Percentiles rank a stretch among this genome's conserved stretches.
These are phyloP conservation scores for Aspergillus ibericus DNA, from an alignment of 2,329 filamentous ascomycete species.

Conservation along the genomic window DNA sequence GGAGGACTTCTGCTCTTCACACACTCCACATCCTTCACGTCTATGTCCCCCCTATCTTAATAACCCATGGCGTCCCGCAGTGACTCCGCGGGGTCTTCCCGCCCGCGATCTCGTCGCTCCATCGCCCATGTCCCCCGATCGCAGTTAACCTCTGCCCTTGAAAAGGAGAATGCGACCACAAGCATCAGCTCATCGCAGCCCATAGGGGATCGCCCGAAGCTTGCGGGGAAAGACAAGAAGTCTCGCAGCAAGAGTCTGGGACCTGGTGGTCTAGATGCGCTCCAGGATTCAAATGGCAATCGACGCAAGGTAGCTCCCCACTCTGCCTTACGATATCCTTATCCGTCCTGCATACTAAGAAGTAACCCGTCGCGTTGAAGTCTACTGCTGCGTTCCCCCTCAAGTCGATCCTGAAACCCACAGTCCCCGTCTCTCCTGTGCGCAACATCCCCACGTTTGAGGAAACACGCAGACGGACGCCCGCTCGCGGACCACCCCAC, in stretches of 20 bases:
- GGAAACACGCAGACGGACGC: constrained; percentile 48
- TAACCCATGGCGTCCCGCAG: constrained; percentile 36
- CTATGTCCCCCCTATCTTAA: constrained; percentile 13
- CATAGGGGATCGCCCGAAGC: constrained; percentile 24
- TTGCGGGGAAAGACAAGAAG: constrained; percentile 58
- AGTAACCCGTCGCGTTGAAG: constrained; percentile 29
- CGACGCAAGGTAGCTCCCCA: constrained; percentile 68
- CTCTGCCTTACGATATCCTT: constrained; percentile 1
- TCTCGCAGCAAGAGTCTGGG: constrained; percentile 95
- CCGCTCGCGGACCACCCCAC: constrained; percentile 33
- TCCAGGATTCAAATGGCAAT: constrained; percentile 74
- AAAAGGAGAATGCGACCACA: constrained; percentile 77
- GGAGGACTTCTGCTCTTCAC: no score
- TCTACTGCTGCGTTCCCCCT: constrained; percentile 45
- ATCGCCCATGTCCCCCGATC: constrained; percentile 61
- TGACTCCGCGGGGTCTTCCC: constrained; percentile 34
- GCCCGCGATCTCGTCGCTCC: constrained; percentile 64
- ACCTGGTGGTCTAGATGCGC: constrained; percentile 80
- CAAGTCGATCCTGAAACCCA: constrained; percentile 79
- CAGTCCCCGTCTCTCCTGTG: constrained; percentile 65
- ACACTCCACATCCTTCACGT: background rate
- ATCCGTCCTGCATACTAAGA: constrained; percentile 4
- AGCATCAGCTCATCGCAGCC: constrained; percentile 56
- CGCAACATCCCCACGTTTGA: constrained; percentile 64
- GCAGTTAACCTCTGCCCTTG: constrained; percentile 50